Percentiles rank a stretch among this genome's conserved stretches.
Conservation (phyloP, 495 filamentous ascomycete genomes). For the Aspergillus sparsus region DNA sequence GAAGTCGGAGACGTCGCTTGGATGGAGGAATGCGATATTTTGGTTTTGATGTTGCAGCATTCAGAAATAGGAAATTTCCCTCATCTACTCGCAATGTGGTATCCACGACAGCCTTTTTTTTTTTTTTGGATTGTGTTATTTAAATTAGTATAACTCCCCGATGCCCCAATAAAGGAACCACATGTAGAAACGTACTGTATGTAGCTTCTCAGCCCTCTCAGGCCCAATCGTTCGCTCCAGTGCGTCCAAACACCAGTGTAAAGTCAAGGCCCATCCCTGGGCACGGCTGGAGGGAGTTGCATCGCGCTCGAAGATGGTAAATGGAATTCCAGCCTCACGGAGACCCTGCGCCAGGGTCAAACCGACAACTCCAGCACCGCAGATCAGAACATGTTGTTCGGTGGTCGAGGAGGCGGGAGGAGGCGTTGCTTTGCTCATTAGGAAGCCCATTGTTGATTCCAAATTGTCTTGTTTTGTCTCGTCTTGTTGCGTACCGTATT, state of each 20-base stretch:
- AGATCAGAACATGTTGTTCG: constrained; percentile 7
- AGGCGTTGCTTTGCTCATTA: not conserved
- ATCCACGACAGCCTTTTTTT: constrained; percentile 7
- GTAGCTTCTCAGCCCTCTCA: not conserved
- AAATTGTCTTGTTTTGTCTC: too few species aligned
- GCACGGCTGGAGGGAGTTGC: constrained; percentile 1
- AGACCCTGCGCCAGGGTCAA: not conserved
- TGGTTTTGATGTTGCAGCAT: constrained; percentile 4
- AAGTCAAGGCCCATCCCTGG: constrained; percentile 8
- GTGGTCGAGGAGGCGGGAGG: not conserved
- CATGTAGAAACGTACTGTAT: not conserved
- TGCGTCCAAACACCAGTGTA: constrained; percentile 8
- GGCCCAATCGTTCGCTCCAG: constrained; percentile 9
- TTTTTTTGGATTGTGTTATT: not conserved
- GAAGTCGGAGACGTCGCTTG: constrained; percentile 1
- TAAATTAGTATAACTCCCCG: not conserved
- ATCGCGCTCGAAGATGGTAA: constrained; percentile 7
- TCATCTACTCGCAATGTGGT: not conserved
- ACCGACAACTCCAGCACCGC: constrained; percentile 2
- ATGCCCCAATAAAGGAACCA: too few species aligned
- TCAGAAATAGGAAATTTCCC: constrained; percentile 9
- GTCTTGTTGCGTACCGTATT: too few species aligned
- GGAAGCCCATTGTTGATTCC: not conserved
- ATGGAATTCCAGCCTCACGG: constrained; percentile 7
- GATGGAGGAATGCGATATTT: constrained; percentile 9